Evolutionary conservation across 345 rosid species (phyloP), one percentile per base, ranked within the genome.

Genomic region (Aegle marmelos): DNA sequence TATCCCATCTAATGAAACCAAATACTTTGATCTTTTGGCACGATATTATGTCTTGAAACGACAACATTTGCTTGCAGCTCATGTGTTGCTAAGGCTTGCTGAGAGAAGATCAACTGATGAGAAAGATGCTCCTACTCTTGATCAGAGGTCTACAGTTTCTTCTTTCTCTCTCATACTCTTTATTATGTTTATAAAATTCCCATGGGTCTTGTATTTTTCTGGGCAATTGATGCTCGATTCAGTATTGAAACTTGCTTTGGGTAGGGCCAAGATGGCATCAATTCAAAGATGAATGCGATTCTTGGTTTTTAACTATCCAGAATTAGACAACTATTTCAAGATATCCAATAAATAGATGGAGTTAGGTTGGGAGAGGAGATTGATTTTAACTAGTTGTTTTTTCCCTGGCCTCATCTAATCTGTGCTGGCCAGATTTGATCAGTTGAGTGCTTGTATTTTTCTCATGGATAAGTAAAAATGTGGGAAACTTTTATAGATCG

Each of bases 51-150:
- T 96, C 82, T 85, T 86, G 62, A 94, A 92, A 90, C 86, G 98
- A 69, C 98, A 96, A 78, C 99, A 96, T 82, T 56, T 89, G 67
- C 99, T 96, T 86, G 98, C 99, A 56, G 97, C 99, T 77, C 98
- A 92, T 85, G 88, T 94, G 53, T 82, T 96, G 83, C 85, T 96
- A 75, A 88, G 97, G 88, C 92, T 96, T 78, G 98, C 97, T 76
- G 99, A 96, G 87, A 88, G 93, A 80, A 95, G 93, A 59, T 83
- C 98, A 57, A 77, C 82, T 74, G 91, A 86, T 77, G 82, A 81
- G 59, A 90, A 87, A 76, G 91, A 84, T 84, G 81, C 60, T 79
- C 97, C 88, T 62, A 89, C 88, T 70, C 91, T 94, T 79, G 95
- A 96, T 66, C 94, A 94, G 83, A 92, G 99, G 99, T 93, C 71